These are phyloP conservation scores for Chrysanthemum makinoi DNA, from an alignment of 129 eudicot genomes.

Conservation along the genomic window DNA sequence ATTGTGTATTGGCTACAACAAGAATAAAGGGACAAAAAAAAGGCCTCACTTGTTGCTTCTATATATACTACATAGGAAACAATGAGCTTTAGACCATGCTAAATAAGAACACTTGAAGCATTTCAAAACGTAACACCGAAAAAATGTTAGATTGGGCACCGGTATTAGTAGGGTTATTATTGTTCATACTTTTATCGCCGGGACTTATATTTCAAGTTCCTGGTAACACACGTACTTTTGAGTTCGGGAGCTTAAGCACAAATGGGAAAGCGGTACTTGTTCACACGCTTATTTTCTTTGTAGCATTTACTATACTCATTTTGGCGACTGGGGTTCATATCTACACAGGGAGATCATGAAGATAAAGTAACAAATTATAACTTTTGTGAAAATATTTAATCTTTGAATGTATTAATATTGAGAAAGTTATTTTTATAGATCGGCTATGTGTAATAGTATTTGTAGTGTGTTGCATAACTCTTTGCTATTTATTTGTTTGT, in stretches of 20 bases:
- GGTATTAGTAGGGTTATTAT: slow-evolving; percentile 35
- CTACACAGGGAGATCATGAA: slow-evolving; percentile 32
- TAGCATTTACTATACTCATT: slow-evolving; percentile 54
- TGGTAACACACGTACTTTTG: slow-evolving; percentile 44
- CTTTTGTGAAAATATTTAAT: no score
- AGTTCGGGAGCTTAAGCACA: slow-evolving; percentile 50
- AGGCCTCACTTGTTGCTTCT: slow-evolving; percentile 13
- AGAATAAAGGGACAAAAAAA: background rate
- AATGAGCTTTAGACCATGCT: background rate
- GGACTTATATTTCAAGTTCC: slow-evolving; percentile 59
- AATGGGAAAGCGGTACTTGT: slow-evolving; percentile 46
- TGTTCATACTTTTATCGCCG: slow-evolving; percentile 47
- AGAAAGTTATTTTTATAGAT: background rate
- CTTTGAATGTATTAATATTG: background rate
- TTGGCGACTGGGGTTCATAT: slow-evolving; percentile 55
- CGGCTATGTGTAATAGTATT: background rate
- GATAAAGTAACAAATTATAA: background rate
- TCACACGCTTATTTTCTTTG: slow-evolving; percentile 62
- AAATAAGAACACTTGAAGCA: slow-evolving; percentile 19
- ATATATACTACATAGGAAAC: background rate
- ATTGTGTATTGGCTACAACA: slow-evolving; percentile 23
- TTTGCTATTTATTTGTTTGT: background rate
- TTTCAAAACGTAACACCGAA: slow-evolving; percentile 8
- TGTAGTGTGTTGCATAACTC: background rate
- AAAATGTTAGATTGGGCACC: slow-evolving; percentile 58